Base-by-base conservation (phyloP, 2,329 filamentous ascomycete genomes). In the Pseudogymnoascus sp. region DNA sequence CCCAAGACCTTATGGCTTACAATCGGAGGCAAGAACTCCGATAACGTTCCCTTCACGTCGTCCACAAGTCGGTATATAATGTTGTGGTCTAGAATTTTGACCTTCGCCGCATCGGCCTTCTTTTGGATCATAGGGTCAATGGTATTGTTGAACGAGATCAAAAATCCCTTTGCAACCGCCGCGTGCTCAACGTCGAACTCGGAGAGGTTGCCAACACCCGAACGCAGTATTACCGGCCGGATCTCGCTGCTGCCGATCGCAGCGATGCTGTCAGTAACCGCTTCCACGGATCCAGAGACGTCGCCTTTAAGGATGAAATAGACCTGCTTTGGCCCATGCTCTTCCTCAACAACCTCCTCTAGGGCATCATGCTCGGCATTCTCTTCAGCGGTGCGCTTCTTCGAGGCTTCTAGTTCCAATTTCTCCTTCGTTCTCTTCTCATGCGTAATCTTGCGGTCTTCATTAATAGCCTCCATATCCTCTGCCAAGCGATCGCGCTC, bases 111-210 rank as follows among this genome's bases (percentile, higher is more conserved):
- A 65, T 89, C 85, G 1, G 95, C 93, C 68, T 88, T 77, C 11
- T 84, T 82, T 65, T 82, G 80, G 68, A 96, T 88, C 61, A 87
- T 80, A 6, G 83, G 81, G 1, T 90, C 85, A 6, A 92, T 78
- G 0, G 83, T 69, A 59, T 84, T 86, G 76, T 97, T 97, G 82
- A 99, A 99, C 69, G 90, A 90, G 75, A 97, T 81, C 67, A 97
- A 85, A 69, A 88, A 79, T 37, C 89, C 91, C 28, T 84, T 82
- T 1, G 93, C 90, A 16, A 85, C 85, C 0, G 89, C 85, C 0
- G 95, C 93, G 72, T 95, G 90, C 72, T 96, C 90, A 63, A 99
- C 82, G 73, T 99, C 95, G 67, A 87, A 96, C 76, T 97, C 91
- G 36, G 84, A 85, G 43, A 97, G 82, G 23, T 87, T 81, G 1